Percentiles rank a stretch among this genome's conserved stretches.
Conservation (phyloP, 352 stramenopile genomes). For the Peronospora farinosa region DNA sequence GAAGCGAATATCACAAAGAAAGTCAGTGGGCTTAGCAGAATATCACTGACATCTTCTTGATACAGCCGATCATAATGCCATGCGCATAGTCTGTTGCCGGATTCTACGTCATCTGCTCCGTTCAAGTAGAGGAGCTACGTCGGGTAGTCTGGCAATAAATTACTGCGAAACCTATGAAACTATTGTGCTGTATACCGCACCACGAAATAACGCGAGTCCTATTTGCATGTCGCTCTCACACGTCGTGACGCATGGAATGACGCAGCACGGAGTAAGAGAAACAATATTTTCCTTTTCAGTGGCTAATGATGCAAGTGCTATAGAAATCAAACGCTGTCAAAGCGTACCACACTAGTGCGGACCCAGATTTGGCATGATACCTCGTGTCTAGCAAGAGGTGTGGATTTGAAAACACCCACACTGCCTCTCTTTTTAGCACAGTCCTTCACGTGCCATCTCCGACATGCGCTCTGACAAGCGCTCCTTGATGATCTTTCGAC, state of each 20-base stretch:
- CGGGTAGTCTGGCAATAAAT: too few species aligned
- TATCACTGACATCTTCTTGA: too few species aligned
- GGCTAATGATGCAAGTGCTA: constrained; percentile 24
- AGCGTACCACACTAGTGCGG: constrained; percentile 6
- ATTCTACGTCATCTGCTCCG: too few species aligned
- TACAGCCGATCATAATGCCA: too few species aligned
- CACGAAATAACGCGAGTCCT: constrained; percentile 63
- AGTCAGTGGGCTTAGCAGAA: too few species aligned
- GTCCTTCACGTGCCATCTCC: constrained; percentile 67
- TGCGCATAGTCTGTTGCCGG: too few species aligned
- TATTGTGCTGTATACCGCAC: too few species aligned
- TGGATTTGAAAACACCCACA: background rate
- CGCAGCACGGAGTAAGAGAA: constrained; percentile 34
- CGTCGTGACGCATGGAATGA: constrained; percentile 54
- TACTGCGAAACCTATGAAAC: too few species aligned
- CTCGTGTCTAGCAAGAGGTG: constrained; percentile 9
- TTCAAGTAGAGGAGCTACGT: too few species aligned
- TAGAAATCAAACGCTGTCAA: constrained; percentile 19
- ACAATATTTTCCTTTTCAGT: constrained; percentile 23
- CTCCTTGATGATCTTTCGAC: constrained; percentile 80
- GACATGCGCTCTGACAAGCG: constrained; percentile 59
- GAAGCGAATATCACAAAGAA: too few species aligned
- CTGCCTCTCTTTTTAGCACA: constrained; percentile 41
- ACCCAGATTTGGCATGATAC: background rate
- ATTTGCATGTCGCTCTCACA: constrained; percentile 53